A percentile compares a stretch with the other conserved stretches of the same genome.
Evolutionary conservation across 2,329 filamentous ascomycete genomes (phyloP).

Genomic region (Monilinia fructigena): DNA sequence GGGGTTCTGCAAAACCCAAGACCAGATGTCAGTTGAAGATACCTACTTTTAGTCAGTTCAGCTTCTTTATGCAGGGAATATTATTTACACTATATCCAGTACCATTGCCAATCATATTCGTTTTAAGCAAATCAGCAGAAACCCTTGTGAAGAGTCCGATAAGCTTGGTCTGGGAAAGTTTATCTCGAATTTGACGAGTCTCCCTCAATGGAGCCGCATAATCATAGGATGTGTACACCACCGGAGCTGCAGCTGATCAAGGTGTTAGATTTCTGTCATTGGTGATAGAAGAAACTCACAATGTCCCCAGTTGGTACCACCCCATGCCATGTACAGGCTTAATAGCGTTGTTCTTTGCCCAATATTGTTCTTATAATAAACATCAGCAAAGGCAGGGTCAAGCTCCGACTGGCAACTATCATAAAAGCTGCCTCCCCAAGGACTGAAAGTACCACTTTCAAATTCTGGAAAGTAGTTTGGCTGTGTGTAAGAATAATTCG

Average conservation of each 20-base stretch:
- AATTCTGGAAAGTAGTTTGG: conserved; percentile 55
- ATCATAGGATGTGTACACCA: conserved; percentile 50
- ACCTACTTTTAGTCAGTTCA: conserved; percentile 29
- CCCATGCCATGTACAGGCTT: conserved; percentile 53
- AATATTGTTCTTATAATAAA: conserved; percentile 57
- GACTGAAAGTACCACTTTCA: conserved; percentile 53
- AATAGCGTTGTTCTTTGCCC: conserved; percentile 50
- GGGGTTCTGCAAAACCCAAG: conserved; percentile 53
- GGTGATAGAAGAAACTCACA: conserved; percentile 35
- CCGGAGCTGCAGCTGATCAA: conserved; percentile 44
- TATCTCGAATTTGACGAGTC: conserved; percentile 52
- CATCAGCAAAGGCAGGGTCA: conserved; percentile 50
- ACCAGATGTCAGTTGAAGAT: conserved; percentile 45
- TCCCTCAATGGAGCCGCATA: conserved; percentile 52
- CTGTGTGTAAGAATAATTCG: conserved; percentile 54
- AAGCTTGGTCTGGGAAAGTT: conserved; percentile 55
- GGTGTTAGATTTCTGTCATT: conserved; percentile 14
- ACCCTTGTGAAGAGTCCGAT: conserved; percentile 54
- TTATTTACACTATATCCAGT: conserved; percentile 46
- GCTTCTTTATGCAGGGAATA: background rate
- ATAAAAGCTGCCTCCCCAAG: conserved; percentile 53
- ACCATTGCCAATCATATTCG: conserved; percentile 55
- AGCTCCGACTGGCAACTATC: conserved; percentile 50
- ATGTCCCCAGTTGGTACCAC: conserved; percentile 58
- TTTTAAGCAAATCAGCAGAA: conserved; percentile 50